Evolutionary conservation across 139 green algal genomes (phyloP).

Genomic region (Chlorella sp.): DNA sequence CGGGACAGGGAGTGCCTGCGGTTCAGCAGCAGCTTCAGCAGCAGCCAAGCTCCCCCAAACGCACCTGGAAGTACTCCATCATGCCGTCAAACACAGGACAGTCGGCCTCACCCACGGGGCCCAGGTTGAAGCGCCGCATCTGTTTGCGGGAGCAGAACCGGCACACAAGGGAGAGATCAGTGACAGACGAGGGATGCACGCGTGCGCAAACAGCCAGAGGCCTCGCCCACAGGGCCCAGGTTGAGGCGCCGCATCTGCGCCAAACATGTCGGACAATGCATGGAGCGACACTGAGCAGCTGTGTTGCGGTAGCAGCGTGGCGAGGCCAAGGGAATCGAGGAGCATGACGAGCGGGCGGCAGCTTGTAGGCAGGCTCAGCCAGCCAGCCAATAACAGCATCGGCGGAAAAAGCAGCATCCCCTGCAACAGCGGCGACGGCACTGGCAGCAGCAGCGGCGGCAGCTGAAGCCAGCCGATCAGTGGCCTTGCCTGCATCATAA

Average conservation of each 20-base stretch:
- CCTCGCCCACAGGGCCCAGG: neutral
- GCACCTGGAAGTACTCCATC: constrained; percentile 93
- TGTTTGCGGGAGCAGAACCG: neutral
- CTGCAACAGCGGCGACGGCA: neutral
- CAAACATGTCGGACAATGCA: too few relatives aligned
- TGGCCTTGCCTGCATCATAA: constrained; percentile 69
- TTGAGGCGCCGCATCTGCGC: neutral
- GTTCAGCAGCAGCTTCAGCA: neutral
- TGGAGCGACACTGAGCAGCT: too few relatives aligned
- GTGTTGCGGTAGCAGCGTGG: too few relatives aligned
- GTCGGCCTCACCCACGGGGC: constrained; percentile 90
- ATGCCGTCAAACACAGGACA: constrained; percentile 98
- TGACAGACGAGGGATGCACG: too few relatives aligned
- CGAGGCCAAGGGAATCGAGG: too few relatives aligned
- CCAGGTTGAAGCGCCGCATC: constrained; percentile 98
- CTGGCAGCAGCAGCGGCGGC: neutral
- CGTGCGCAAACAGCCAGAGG: neutral
- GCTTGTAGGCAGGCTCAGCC: neutral
- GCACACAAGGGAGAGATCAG: too few relatives aligned
- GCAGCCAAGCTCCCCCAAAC: neutral
- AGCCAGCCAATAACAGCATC: too few relatives aligned
- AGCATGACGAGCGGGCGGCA: neutral
- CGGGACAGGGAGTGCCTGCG: constrained; percentile 65
- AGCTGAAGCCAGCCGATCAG: neutral
- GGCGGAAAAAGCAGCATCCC: neutral